Conservation (phyloP, 805 yeast genomes). For the Saccharomycopsis babjevae region DNA sequence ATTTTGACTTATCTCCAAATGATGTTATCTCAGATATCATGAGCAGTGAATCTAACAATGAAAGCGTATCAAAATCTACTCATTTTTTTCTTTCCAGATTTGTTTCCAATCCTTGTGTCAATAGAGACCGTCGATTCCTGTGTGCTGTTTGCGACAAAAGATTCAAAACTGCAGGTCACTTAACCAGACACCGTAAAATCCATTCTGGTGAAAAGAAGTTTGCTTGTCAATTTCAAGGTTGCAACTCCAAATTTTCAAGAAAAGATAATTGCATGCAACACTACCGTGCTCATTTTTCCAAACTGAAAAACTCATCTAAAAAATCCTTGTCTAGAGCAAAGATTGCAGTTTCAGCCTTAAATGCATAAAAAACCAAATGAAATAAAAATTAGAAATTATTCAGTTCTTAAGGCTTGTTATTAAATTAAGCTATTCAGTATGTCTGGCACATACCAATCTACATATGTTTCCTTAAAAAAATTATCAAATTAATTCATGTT, state of each 20-base stretch:
- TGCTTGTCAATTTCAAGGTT: constrained; percentile 49
- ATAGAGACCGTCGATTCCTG: constrained; percentile 16
- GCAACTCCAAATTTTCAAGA: constrained; percentile 16
- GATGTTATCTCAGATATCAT: neutral
- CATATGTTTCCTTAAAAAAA: neutral
- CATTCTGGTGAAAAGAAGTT: constrained; percentile 72
- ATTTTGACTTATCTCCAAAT: constrained; percentile 9
- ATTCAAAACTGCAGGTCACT: constrained; percentile 64
- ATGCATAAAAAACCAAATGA: neutral
- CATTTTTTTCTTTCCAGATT: constrained; percentile 16
- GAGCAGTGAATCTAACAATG: neutral
- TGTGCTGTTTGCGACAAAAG: constrained; percentile 34
- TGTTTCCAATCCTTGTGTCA: constrained; percentile 14
- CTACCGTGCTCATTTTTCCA: constrained; percentile 13
- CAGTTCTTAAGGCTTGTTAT: neutral
- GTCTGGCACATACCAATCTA: neutral
- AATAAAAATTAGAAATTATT: neutral
- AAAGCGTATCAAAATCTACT: neutral
- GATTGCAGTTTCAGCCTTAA: neutral
- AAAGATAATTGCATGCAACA: constrained; percentile 19
- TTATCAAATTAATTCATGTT: neutral
- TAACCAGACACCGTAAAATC: constrained; percentile 61
- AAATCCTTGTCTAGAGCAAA: neutral
- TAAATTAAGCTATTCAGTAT: neutral
- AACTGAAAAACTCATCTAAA: neutral